Conservation (phyloP, 2,329 filamentous ascomycete genomes). For the Graphium sp. region DNA sequence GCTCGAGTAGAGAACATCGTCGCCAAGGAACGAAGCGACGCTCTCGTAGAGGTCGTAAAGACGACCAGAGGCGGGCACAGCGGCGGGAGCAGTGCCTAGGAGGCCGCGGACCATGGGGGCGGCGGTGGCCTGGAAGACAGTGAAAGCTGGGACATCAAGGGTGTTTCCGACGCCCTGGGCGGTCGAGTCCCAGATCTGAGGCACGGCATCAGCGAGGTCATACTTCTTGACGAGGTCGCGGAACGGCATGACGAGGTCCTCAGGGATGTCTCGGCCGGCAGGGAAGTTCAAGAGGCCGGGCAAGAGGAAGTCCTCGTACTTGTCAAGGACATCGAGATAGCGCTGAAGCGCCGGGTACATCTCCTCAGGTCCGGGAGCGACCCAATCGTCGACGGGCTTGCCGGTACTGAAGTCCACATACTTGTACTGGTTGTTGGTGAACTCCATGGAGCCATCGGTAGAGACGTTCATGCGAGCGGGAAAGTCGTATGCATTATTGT, state of each 20-base stretch:
- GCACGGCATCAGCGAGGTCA: conserved; percentile 20
- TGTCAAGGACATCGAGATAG: conserved; percentile 12
- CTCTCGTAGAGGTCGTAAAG: conserved; percentile 23
- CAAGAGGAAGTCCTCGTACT: conserved; percentile 14
- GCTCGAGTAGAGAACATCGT: conserved; percentile 18
- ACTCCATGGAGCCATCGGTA: conserved; percentile 9
- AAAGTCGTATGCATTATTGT: conserved; percentile 13
- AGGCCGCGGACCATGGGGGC: conserved; percentile 16
- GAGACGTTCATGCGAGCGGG: conserved; percentile 23
- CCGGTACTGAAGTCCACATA: conserved; percentile 21
- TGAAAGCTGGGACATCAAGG: conserved; percentile 21
- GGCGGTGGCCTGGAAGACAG: conserved; percentile 23
- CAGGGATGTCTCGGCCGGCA: conserved; percentile 14
- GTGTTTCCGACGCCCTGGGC: conserved; percentile 26
- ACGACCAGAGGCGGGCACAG: conserved; percentile 15
- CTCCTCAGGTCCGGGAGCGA: conserved; percentile 7
- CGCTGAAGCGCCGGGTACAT: conserved; percentile 8
- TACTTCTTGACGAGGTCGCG: conserved; percentile 29
- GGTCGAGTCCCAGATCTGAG: conserved; percentile 19
- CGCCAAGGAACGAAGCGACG: conserved; percentile 15
- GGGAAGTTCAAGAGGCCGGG: conserved; percentile 22
- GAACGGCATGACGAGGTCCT: conserved; percentile 24
- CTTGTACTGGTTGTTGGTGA: conserved; percentile 10
- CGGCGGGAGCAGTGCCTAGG: conserved; percentile 12
- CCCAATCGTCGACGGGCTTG: conserved; percentile 10